A percentile compares a stretch with the other conserved stretches of the same genome.
phyloP scores from a whole-genome alignment of 257 asterid species.

The Nicotiana attenuata region DNA sequence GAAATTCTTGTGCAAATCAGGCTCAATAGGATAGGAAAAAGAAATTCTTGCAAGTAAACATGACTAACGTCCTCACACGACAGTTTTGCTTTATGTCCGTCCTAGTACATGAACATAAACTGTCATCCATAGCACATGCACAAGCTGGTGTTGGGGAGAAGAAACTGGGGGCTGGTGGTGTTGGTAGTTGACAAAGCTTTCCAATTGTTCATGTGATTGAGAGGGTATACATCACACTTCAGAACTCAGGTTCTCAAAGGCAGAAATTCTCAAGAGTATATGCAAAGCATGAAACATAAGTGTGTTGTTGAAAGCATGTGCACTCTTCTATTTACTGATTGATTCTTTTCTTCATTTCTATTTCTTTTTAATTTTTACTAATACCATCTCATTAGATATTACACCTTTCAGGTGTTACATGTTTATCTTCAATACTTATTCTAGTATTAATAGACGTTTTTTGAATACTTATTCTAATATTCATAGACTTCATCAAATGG shows the following conservation, averaged over 20 bases:
- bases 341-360: neutral
- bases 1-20: neutral
- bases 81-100: neutral
- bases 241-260: neutral
- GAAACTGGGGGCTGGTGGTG: neutral
- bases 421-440: neutral
- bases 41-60: neutral
- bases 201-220: neutral
- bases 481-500: neutral
- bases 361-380: neutral
- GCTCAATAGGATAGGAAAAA: neutral
- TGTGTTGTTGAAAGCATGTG: neutral
- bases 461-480: neutral
- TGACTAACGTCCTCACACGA: neutral
- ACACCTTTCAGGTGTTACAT: neutral
- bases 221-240: neutral
- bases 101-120: neutral
- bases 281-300: neutral
- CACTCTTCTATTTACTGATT: neutral
- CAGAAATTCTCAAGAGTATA: neutral
- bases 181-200: neutral
- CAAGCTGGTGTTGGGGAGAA: neutral
- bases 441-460: neutral
- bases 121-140: neutral
- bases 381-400: neutral